Evolutionary conservation across 2,329 filamentous ascomycete species (phyloP).

Genomic region (Xylaria sp.): DNA sequence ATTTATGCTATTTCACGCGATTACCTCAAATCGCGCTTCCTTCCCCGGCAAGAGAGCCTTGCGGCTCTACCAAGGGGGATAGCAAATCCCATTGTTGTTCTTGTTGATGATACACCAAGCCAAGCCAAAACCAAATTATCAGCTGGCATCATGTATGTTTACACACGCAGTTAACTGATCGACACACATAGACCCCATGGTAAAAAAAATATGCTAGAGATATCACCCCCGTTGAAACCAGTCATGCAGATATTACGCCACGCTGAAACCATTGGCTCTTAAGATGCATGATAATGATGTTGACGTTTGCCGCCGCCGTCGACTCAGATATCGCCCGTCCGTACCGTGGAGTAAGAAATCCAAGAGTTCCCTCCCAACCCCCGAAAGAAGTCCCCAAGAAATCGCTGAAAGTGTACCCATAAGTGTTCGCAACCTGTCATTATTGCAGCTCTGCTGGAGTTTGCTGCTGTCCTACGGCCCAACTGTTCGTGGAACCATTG

Average conservation of each 20-base stretch:
- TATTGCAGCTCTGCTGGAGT: slow-evolving; percentile 27
- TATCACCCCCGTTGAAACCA: slow-evolving; percentile 3
- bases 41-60: background rate
- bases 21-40: background rate
- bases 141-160: background rate
- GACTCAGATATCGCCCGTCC: background rate
- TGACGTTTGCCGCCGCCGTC: background rate
- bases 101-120: slow-evolving; percentile 7
- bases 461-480: slow-evolving; percentile 13
- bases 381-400: background rate
- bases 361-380: too few species aligned
- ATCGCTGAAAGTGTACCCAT: too few species aligned
- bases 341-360: background rate
- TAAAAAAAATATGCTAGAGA: background rate
- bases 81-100: too few species aligned
- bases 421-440: background rate
- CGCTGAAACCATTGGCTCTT: slow-evolving; percentile 23
- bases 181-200: too few species aligned
- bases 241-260: slow-evolving; percentile 22
- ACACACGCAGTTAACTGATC: background rate
- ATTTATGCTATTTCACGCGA: background rate
- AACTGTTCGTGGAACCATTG: slow-evolving; percentile 12
- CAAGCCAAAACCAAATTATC: background rate
- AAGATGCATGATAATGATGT: background rate
- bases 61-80: too few species aligned